phyloP scores from a whole-genome alignment of 2,329 filamentous ascomycete genomes.

The Albophoma yamanashiensis region DNA sequence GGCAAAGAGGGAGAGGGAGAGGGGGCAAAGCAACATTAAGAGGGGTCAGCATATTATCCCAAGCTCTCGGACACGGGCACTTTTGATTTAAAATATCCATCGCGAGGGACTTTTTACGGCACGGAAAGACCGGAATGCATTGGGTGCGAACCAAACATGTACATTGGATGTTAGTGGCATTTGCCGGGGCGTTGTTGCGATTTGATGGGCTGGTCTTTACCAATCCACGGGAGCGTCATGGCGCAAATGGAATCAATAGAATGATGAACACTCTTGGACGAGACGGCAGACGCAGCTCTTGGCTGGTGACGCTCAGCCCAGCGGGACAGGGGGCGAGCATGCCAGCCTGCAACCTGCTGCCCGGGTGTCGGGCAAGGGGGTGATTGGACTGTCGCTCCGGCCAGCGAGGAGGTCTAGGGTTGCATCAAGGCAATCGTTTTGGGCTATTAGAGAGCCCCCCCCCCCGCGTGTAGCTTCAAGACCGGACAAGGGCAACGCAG shows the following conservation, averaged over 20 bases:
- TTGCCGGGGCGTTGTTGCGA: background rate
- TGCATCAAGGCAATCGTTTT: background rate
- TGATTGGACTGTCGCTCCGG: background rate
- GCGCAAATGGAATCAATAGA: background rate
- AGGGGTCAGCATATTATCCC: background rate
- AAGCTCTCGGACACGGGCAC: background rate
- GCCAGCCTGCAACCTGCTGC: background rate
- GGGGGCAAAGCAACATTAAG: no score
- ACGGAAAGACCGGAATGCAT: background rate
- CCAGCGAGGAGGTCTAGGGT: background rate
- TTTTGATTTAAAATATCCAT: background rate
- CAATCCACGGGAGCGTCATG: background rate
- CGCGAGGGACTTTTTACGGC: background rate
- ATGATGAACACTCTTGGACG: background rate
- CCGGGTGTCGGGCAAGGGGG: background rate
- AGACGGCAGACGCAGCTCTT: background rate
- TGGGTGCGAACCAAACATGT: slow-evolving; percentile 1
- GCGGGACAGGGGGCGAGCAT: background rate
- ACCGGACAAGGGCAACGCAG: background rate
- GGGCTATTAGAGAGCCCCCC: no score
- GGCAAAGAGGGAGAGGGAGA: background rate
- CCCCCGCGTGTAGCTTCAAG: background rate
- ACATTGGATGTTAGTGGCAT: background rate
- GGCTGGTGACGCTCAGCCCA: background rate
- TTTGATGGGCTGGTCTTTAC: background rate